Base-by-base conservation (phyloP, 1,284 basidiomycete genomes). In the Cutaneotrichosporon cavernicola region DNA sequence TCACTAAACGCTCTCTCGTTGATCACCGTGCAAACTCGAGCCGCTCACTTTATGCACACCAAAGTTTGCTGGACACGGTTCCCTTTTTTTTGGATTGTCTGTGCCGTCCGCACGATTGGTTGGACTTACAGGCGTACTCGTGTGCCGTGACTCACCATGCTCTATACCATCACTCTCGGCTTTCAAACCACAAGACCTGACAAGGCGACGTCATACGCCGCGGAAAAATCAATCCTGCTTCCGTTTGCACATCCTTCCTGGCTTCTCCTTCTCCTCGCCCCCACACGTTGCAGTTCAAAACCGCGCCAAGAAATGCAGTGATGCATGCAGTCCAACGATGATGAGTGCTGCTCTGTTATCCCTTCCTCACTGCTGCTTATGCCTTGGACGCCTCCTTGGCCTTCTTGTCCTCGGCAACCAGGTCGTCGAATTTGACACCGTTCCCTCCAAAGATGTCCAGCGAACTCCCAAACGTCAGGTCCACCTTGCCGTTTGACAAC, bases 401-500 rank as follows among this genome's bases (percentile, higher is more conserved):
- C 62, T 58, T 30, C 46, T 62, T 64, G 64, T 78, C 73, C 71
- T 81, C 81, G 53, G 71, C 65, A 7, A 90, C 86, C 4, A 93
- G 81, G 61, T 91, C 89, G 9, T 85, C 84, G 69, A 92, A 88
- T 40, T 83, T 86, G 38, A 93, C 90, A 5, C 89, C 82, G 0
- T 74, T 82, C 0, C 91, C 91, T 1, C 91, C 91, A 72, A 93
- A 93, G 21, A 93, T 91, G 73, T 93, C 91, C 36, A 93, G 81
- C 1, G 91, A 84, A 65, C 89, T 95, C 66, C 97, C 97, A 77
- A 90, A 99, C 1, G 97, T 99, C 68, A 99, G 82, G 78, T 99
- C 96, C 7, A 99, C 93, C 61, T 86, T 89, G 18, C 97, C 97
- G 18, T 80, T 76, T 0, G 92, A 96, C 8, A 98, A 84, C 10